Conservation (phyloP, 306 rosid genomes). For the Biancaea sappan region DNA sequence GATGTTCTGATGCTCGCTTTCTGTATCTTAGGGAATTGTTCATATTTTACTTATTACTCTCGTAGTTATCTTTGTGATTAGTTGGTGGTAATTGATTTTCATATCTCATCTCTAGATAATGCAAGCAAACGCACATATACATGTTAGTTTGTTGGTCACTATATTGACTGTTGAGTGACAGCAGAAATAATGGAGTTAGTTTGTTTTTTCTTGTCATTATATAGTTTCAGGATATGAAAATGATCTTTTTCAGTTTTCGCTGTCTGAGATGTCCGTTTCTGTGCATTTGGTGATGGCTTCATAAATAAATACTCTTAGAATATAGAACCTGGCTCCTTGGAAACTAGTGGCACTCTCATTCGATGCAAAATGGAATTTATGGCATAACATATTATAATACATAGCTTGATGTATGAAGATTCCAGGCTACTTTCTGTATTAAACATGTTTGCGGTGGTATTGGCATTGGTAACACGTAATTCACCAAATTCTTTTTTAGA, state of each 20-base stretch:
- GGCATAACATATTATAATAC: background rate
- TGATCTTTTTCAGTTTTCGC: background rate
- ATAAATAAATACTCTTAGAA: background rate
- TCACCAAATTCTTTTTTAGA: background rate
- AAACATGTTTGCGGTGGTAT: background rate
- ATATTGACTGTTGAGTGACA: background rate
- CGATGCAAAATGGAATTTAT: background rate
- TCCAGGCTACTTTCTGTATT: background rate
- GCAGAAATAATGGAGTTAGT: slow-evolving; percentile 6
- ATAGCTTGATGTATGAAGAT: background rate
- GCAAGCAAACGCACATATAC: slow-evolving; percentile 3
- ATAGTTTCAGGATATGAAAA: background rate
- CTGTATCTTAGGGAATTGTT: slow-evolving; percentile 38
- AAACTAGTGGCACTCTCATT: background rate
- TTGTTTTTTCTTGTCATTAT: background rate
- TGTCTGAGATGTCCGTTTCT: background rate
- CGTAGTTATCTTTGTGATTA: slow-evolving; percentile 15
- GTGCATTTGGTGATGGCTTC: slow-evolving; percentile 7
- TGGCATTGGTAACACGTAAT: background rate
- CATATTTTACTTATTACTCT: slow-evolving; percentile 34
- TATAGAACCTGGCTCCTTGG: background rate
- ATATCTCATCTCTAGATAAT: slow-evolving; percentile 16
- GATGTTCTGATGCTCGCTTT: slow-evolving; percentile 34
- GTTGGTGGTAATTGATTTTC: slow-evolving; percentile 27
- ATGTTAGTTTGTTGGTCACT: slow-evolving; percentile 20